Evolutionary conservation across 106 monocot genomes (phyloP).

Genomic region (Platanthera guangdongensis): DNA sequence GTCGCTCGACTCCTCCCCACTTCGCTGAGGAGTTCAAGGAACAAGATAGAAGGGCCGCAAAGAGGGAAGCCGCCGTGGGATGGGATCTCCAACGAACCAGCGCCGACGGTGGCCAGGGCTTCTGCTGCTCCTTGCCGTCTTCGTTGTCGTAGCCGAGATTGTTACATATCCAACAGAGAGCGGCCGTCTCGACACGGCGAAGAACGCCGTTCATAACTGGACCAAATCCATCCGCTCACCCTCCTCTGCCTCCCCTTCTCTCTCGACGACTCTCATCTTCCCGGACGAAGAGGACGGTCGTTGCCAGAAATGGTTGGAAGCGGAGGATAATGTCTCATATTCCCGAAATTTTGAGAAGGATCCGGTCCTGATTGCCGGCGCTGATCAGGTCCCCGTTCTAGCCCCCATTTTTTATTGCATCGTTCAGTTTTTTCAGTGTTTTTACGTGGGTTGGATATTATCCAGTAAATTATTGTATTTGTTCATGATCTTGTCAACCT

Average conservation of each 20-base stretch:
- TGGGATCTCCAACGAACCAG: slow-evolving; percentile 1
- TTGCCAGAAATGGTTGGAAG: slow-evolving; percentile 71
- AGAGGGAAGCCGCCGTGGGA: neutral
- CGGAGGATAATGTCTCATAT: slow-evolving; percentile 51
- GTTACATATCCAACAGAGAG: slow-evolving; percentile 10
- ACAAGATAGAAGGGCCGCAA: neutral
- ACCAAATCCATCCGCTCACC: slow-evolving; percentile 44
- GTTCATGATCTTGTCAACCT: neutral
- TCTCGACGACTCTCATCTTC: neutral
- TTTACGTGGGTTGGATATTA: no score
- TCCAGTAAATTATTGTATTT: no score
- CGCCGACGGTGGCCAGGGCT: slow-evolving; percentile 41
- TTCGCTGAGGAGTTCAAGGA: neutral
- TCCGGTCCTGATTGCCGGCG: slow-evolving; percentile 52
- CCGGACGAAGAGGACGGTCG: slow-evolving; percentile 1
- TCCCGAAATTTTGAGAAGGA: slow-evolving; percentile 63
- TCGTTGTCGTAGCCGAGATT: slow-evolving; percentile 55
- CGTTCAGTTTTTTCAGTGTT: neutral
- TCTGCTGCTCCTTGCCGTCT: slow-evolving; percentile 35
- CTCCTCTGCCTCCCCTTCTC: neutral
- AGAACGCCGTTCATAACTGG: slow-evolving; percentile 44
- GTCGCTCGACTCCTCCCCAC: neutral
- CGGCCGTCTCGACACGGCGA: slow-evolving; percentile 61
- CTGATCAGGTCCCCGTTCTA: slow-evolving; percentile 20
- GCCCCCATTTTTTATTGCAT: neutral